These are phyloP conservation scores for Elsinoe perseae DNA, from an alignment of 2,329 filamentous ascomycete genomes.

Conservation along the genomic window DNA sequence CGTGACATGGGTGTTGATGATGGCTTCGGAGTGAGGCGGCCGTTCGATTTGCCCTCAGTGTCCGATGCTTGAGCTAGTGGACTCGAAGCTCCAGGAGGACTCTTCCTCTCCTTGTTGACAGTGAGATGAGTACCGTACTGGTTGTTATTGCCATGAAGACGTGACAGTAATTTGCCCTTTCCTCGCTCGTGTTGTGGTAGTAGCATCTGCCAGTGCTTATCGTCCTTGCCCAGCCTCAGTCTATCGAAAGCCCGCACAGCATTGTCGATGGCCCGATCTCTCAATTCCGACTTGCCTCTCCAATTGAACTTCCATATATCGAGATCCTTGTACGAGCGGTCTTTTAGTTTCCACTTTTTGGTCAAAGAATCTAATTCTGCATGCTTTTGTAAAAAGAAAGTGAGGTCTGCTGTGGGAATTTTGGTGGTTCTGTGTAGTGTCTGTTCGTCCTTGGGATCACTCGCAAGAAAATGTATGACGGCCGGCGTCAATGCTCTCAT, in stretches of 20 bases:
- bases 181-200: slow-evolving; percentile 53
- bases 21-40: slow-evolving; percentile 24
- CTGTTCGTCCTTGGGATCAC: slow-evolving; percentile 41
- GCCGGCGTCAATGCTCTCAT: slow-evolving; percentile 38
- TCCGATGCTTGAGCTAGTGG: slow-evolving; percentile 23
- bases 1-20: slow-evolving; percentile 25
- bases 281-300: slow-evolving; percentile 43
- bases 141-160: slow-evolving; percentile 41
- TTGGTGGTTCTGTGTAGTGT: slow-evolving; percentile 42
- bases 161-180: slow-evolving; percentile 54
- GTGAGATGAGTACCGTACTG: background rate
- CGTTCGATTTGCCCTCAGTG: background rate
- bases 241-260: slow-evolving; percentile 58
- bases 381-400: slow-evolving; percentile 44
- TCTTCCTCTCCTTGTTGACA: slow-evolving; percentile 24
- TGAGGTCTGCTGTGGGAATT: slow-evolving; percentile 42
- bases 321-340: slow-evolving; percentile 54
- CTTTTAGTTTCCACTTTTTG: slow-evolving; percentile 47
- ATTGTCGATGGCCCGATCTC: slow-evolving; percentile 53
- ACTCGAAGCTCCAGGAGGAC: slow-evolving; percentile 25
- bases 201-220: slow-evolving; percentile 56
- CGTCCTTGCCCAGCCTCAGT: slow-evolving; percentile 50
- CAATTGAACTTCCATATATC: slow-evolving; percentile 57
- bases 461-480: slow-evolving; percentile 48
- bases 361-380: slow-evolving; percentile 38